Evolutionary conservation across 1,284 basidiomycete genomes (phyloP), one percentile per base, ranked within the genome.

Genomic region (Vanrija sp.): DNA sequence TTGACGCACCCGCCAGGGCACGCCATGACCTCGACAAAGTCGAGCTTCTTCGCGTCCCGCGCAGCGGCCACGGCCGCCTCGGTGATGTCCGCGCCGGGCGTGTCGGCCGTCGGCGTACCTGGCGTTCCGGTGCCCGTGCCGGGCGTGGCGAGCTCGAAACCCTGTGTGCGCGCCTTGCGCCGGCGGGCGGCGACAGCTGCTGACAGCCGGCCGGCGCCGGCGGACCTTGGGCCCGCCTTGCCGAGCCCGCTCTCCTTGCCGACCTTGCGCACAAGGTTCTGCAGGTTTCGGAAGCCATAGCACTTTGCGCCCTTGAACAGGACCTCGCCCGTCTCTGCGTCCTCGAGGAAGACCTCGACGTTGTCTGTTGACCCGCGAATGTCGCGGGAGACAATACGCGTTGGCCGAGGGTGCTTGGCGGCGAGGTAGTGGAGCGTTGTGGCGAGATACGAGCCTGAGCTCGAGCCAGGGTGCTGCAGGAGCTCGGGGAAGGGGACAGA

Each of bases 1-100:
- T 98, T 98, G 47, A 97, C 91, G 72, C 96, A 98, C 6, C 96
- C 96, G 0, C 89, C 86, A 0, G 96, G 96, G 78, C 96, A 99
- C 21, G 96, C 96, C 96, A 99, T 98, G 58, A 99, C 93, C 70
- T 99, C 96, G 47, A 98, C 88, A 74, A 95, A 98, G 77, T 98
- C 95, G 73, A 95, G 89, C 34, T 83, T 80, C 65, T 79, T 80
- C 51, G 83, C 83, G 58, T 82, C 80, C 46, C 69, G 63, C 14
- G 52, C 58, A 15, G 53, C 53, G 5, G 70, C 54, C n/a, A 52
- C 55, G 16, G 55, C 58, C 3, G 55, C 60, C 3, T 38, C 42
- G 0, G 53, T 43, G 5, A 58, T 18, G 18, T 58, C 60, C 7
- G 43, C 49, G 15, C 43, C 44, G 6, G 54, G 56, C 10, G 63